Evolutionary conservation across 495 filamentous ascomycete genomes (phyloP), one percentile per base, ranked within the genome.

Genomic region (Tetracladium setigerum): DNA sequence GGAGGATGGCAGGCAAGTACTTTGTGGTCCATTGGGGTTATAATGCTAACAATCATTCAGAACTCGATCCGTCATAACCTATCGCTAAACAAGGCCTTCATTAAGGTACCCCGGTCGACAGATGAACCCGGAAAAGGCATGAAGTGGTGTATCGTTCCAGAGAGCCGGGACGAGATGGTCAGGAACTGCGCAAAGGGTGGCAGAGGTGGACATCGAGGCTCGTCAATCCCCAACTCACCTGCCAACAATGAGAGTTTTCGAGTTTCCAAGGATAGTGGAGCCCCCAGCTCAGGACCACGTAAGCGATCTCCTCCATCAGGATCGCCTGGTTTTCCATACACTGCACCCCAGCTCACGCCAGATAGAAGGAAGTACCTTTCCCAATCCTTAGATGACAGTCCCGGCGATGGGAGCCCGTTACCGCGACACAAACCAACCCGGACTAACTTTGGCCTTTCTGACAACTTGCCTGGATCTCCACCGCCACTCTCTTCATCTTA

Each of bases 61-160:
- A 98, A 98, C 55, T 95, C 89, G 1, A 98, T 98, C 54, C 82
- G 92, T 2, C 92, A 98, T 54, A 97, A 97, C 54, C 65, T 98
- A 15, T 97, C 94, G 2, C 64, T 98, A 40, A 95, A 94, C 58
- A 91, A 95, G 64, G 78, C 81, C 0, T 98, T 98, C 62, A 78
- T 84, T 52, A 97, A 97, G 62, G 83, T 95, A 5, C 84, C 94
- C 18, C 83, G 92, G 31, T 78, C 84, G 5, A 92, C 89, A 0
- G 87, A 98, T 56, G 94, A 98, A 59, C 92, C 92, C 2, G 92
- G 92, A 2, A 98, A 98, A 67, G 92, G 92, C 18, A 95, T 95
- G 90, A 95, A 96, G 61, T 98, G 92, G 92, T 81, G 84, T 63
- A 85, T 98, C 59, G 81, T 86, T 2, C 76, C 81, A 1, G 86